Percentiles rank a stretch among this genome's conserved stretches.
Evolutionary conservation across 768 basidiomycete genomes (phyloP).

Genomic region (Calocybe indica): DNA sequence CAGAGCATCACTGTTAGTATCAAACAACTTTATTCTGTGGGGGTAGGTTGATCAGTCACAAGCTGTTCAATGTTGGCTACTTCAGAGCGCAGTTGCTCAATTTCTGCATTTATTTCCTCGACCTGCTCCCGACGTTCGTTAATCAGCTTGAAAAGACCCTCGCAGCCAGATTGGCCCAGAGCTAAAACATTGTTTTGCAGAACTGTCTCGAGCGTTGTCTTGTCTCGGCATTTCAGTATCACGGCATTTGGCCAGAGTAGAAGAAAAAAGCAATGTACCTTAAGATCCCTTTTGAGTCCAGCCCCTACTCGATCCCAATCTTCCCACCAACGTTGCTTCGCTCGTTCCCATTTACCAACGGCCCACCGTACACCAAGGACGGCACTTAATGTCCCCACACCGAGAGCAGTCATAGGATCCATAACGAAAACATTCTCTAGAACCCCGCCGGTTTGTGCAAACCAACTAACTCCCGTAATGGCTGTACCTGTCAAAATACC

Average conservation of each 20-base stretch:
- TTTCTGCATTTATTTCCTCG: conserved; percentile 33
- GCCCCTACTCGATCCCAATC: conserved; percentile 59
- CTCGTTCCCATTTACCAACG: conserved; percentile 62
- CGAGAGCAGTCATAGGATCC: conserved; percentile 54
- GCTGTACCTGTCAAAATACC: conserved; percentile 44
- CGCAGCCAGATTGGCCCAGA: conserved; percentile 45
- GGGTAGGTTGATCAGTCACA: background rate
- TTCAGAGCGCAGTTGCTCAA: conserved; percentile 32
- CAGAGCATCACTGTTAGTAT: background rate
- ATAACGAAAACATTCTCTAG: conserved; percentile 32
- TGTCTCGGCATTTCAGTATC: background rate
- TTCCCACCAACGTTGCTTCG: conserved; percentile 60
- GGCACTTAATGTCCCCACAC: conserved; percentile 48
- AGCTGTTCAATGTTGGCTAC: conserved; percentile 18
- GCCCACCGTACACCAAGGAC: conserved; percentile 53
- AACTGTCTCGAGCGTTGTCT: conserved; percentile 42
- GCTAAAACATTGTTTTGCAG: conserved; percentile 48
- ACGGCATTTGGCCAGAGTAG: background rate
- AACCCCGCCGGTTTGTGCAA: conserved; percentile 36
- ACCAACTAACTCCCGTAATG: conserved; percentile 49
- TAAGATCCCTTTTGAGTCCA: conserved; percentile 59
- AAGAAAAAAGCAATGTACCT: conserved; percentile 30
- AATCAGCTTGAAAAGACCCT: conserved; percentile 35
- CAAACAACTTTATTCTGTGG: background rate
- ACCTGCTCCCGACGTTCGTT: background rate